Conservation (phyloP, 352 stramenopile species). For the Sclerospora graminicola region DNA sequence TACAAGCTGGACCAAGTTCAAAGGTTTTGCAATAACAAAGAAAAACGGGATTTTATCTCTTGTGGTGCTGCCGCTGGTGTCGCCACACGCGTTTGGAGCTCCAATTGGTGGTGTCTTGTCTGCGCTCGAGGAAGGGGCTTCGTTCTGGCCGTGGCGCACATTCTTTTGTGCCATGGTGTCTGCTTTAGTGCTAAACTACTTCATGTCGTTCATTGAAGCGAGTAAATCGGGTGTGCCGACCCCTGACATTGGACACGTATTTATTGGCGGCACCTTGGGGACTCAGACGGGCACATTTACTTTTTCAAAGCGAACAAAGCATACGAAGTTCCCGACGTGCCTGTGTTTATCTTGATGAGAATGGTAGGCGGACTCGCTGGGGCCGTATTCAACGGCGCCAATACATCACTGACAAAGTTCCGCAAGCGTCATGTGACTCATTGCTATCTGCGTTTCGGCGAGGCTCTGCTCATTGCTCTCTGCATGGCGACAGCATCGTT, state of each 20-base stretch:
- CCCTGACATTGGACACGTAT: constrained; percentile 32
- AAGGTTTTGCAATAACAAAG: constrained; percentile 92
- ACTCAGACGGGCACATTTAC: constrained; percentile 79
- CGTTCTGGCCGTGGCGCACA: constrained; percentile 97
- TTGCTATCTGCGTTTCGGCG: constrained; percentile 49
- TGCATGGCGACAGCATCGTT: constrained; percentile 58
- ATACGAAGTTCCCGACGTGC: constrained; percentile 92
- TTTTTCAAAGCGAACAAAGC: constrained; percentile 83
- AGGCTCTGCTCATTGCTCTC: constrained; percentile 56
- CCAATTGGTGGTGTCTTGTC: constrained; percentile 98
- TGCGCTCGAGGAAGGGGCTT: constrained; percentile 95
- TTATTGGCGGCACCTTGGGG: constrained; percentile 53
- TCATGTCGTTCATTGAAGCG: constrained; percentile 70
- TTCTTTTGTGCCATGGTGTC: constrained; percentile 96
- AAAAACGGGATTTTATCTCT: constrained; percentile 96
- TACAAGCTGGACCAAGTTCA: constrained; percentile 85
- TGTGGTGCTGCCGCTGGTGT: constrained; percentile 97
- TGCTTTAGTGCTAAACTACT: constrained; percentile 79
- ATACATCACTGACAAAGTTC: constrained; percentile 88
- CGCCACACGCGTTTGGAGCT: constrained; percentile 93
- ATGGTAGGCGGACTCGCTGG: constrained; percentile 95
- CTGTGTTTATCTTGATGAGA: constrained; percentile 95
- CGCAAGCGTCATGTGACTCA: constrained; percentile 53
- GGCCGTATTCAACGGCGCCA: constrained; percentile 93
- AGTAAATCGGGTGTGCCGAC: constrained; percentile 22